phyloP scores from a whole-genome alignment of 2,329 filamentous ascomycete genomes.

The Scedosporium dehoogii region DNA sequence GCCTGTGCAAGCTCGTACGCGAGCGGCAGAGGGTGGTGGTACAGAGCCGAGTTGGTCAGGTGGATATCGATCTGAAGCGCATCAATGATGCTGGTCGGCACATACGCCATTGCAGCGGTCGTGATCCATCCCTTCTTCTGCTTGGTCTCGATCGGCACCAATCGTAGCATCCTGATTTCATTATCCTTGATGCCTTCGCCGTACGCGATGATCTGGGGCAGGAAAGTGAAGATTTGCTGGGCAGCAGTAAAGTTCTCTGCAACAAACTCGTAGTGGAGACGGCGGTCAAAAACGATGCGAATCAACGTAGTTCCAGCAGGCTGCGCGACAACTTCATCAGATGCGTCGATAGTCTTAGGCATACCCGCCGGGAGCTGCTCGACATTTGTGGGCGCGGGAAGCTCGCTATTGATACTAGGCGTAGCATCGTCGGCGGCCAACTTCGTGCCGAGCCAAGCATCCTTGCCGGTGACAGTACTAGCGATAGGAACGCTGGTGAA shows the following conservation, averaged over 20 bases:
- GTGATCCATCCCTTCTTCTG: slow-evolving; percentile 65
- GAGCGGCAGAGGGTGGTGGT: slow-evolving; percentile 58
- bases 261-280: slow-evolving; percentile 78
- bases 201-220: slow-evolving; percentile 62
- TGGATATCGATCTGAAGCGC: slow-evolving; percentile 59
- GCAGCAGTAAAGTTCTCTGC: slow-evolving; percentile 61
- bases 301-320: slow-evolving; percentile 62
- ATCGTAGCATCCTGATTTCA: slow-evolving; percentile 56
- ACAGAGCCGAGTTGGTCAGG: slow-evolving; percentile 62
- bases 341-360: slow-evolving; percentile 67
- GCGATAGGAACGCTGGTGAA: slow-evolving; percentile 11
- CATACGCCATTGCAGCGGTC: slow-evolving; percentile 59
- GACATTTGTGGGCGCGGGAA: slow-evolving; percentile 17
- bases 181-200: slow-evolving; percentile 45
- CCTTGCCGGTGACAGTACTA: slow-evolving; percentile 8
- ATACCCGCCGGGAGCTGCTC: slow-evolving; percentile 55
- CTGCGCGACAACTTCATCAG: slow-evolving; percentile 37
- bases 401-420: slow-evolving; percentile 9
- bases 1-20: slow-evolving; percentile 64
- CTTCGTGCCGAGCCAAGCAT: slow-evolving; percentile 10
- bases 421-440: slow-evolving; percentile 10
- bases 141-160: slow-evolving; percentile 69
- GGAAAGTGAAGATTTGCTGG: slow-evolving; percentile 72
- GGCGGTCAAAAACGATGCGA: slow-evolving; percentile 74
- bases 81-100: slow-evolving; percentile 61